A percentile compares a stretch with the other conserved stretches of the same genome.
Evolutionary conservation across 495 filamentous ascomycete genomes (phyloP).

Genomic region (Podospora pseudoanserina): DNA sequence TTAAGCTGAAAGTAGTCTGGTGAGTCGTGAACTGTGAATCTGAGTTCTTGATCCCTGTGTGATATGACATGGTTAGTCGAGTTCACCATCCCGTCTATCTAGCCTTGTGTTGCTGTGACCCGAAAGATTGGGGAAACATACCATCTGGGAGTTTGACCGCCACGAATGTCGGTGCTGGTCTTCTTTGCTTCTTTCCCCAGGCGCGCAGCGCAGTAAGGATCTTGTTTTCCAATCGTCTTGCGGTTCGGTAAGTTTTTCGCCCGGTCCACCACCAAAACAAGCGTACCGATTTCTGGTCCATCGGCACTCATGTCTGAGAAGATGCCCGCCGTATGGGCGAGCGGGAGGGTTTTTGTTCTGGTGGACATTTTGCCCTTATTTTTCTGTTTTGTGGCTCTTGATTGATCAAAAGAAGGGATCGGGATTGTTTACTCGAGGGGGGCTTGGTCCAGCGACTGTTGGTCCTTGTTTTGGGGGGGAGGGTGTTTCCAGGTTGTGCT

Average conservation of each 20-base stretch:
- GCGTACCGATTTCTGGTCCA: constrained; percentile 87
- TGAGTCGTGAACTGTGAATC: constrained; percentile 93
- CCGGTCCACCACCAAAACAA: constrained; percentile 87
- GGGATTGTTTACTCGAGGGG: constrained; percentile 1
- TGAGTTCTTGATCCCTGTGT: constrained; percentile 90
- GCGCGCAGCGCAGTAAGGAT: constrained; percentile 91
- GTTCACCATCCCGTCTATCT: neutral
- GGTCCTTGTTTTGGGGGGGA: neutral
- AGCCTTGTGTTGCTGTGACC: constrained; percentile 7
- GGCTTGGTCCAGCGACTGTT: neutral
- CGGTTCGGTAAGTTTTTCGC: constrained; percentile 95
- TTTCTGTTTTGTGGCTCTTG: neutral
- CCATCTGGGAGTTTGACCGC: constrained; percentile 95
- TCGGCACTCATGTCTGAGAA: constrained; percentile 94
- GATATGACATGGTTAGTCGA: constrained; percentile 13
- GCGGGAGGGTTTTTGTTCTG: constrained; percentile 42
- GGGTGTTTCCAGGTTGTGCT: neutral
- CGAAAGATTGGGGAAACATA: constrained; percentile 41
- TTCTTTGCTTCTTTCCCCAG: constrained; percentile 98
- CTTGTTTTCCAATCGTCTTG: constrained; percentile 96
- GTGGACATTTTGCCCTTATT: constrained; percentile 38
- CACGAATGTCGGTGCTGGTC: constrained; percentile 88
- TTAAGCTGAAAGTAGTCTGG: constrained; percentile 93
- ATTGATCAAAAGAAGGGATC: neutral
- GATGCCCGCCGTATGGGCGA: constrained; percentile 83